A percentile compares a stretch with the other conserved stretches of the same genome.
These are phyloP conservation scores for Oryza meyeriana DNA, from an alignment of 176 grass and related monocot species.

Conservation along the genomic window DNA sequence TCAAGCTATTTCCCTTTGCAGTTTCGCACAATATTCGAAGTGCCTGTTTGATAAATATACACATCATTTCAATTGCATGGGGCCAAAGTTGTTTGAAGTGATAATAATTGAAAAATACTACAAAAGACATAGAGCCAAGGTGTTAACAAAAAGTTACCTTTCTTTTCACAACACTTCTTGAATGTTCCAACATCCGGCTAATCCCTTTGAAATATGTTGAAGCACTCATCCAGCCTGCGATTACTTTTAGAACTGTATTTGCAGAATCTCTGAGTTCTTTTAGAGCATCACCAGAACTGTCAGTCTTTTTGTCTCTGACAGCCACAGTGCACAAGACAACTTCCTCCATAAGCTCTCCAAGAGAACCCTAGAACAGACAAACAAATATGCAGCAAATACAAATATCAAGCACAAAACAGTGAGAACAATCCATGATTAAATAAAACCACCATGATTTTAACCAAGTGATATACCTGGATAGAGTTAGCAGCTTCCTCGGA, in stretches of 20 bases:
- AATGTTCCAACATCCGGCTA: conserved; percentile 62
- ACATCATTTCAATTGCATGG: conserved; percentile 6
- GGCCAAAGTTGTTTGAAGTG: conserved; percentile 15
- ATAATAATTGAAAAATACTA: conserved; percentile 22
- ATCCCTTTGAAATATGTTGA: conserved; percentile 76
- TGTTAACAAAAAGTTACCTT: conserved; percentile 51
- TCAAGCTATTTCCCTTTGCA: conserved; percentile 53
- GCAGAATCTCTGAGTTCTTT: conserved; percentile 55
- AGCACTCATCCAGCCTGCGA: conserved; percentile 70
- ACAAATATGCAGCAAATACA: conserved; percentile 20
- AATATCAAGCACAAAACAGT: neutral
- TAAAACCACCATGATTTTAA: neutral
- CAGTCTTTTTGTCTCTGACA: conserved; percentile 48
- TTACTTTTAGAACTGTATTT: conserved; percentile 52
- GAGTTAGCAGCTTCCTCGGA: conserved; percentile 48
- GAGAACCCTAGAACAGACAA: conserved; percentile 53
- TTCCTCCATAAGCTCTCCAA: conserved; percentile 79
- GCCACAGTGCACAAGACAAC: conserved; percentile 58
- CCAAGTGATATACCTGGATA: conserved; percentile 60
- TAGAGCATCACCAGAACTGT: conserved; percentile 35
- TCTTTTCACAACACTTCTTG: conserved; percentile 70
- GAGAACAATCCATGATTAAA: neutral
- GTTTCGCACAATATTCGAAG: conserved; percentile 73
- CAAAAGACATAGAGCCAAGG: conserved; percentile 13
- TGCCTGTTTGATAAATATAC: conserved; percentile 52